Evolutionary conservation across 163 green algal species (phyloP).

Genomic region (Volvox carteri): DNA sequence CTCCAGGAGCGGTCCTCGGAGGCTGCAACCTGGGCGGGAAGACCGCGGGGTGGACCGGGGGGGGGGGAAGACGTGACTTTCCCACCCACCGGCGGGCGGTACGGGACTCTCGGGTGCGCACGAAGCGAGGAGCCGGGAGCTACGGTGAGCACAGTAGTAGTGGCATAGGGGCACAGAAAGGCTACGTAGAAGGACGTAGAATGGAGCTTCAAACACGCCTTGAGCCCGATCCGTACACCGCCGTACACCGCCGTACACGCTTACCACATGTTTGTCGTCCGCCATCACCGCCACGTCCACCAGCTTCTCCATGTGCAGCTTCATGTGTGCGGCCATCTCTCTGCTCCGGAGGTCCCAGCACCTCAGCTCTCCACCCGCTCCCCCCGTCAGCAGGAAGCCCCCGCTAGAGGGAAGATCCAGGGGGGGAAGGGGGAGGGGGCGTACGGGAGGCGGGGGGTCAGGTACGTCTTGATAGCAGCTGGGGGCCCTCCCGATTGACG

Average conservation of each 20-base stretch:
- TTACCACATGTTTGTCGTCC: slow-evolving; percentile 58
- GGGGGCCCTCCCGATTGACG: too few species aligned
- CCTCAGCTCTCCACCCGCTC: slow-evolving; percentile 67
- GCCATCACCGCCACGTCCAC: slow-evolving; percentile 61
- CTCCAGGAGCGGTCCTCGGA: slow-evolving; percentile 65
- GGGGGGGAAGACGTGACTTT: too few species aligned
- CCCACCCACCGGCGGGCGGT: too few species aligned
- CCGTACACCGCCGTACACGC: not conserved
- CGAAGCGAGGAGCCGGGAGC: too few species aligned
- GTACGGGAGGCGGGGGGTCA: not conserved
- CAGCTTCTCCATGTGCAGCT: slow-evolving; percentile 54
- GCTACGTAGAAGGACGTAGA: too few species aligned
- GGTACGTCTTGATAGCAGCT: not conserved
- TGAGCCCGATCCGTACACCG: too few species aligned
- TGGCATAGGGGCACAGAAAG: too few species aligned
- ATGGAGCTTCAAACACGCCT: too few species aligned
- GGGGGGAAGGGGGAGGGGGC: not conserved
- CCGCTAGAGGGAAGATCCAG: slow-evolving; percentile 35
- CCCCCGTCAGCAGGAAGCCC: slow-evolving; percentile 65
- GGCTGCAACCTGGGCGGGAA: slow-evolving; percentile 9
- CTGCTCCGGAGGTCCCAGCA: slow-evolving; percentile 63
- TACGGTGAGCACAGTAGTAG: too few species aligned
- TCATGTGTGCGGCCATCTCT: slow-evolving; percentile 61
- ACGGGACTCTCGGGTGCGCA: too few species aligned
- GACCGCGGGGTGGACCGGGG: not conserved